Base-by-base conservation (phyloP, 2,329 filamentous ascomycete species). In the Hypoxylon sp. region DNA sequence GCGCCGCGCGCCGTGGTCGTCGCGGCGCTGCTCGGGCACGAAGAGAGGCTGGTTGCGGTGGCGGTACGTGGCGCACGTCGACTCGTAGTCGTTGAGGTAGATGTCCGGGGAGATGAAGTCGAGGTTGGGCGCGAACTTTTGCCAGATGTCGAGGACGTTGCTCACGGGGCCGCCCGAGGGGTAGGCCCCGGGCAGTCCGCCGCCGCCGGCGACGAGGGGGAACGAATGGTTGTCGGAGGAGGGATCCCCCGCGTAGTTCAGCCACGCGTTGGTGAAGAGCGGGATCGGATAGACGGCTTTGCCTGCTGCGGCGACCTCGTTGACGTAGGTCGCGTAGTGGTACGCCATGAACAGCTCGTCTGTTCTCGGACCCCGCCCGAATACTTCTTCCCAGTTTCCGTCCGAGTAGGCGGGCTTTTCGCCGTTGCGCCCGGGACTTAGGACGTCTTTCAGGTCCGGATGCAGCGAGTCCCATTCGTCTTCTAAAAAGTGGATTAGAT, bases 111-210 rank as follows among this genome's bases (percentile, higher is more conserved):
- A 51, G 28, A 39, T 19, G 39, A 58, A 52, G 26, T 52, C 48
- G 1, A 58, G 47, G 32, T 46, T 37, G 10, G 56, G 56, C 13
- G 56, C 56, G n/a, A 52, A 58, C 20, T 37, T 37, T 37, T 47
- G 56, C 56, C 56, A 58, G 19, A 58, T 47, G 30, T 58, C 39
- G 6, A 52, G 47, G 6, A 51, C 48, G 8, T 52, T 39, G 19
- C 28, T 46, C 15, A 58, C 47, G 20, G 48, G 56, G 6, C 47
- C 39, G 2, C 56, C 56, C 22, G 56, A 58, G 13, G 56, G 56
- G 34, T 52, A 52, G 19, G 37, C 48, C 1, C 39, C 56, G 28
- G 56, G 39, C 28, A 47, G 39, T 22, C 39, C n/a, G 10, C 56
- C 56, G 26, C 39, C 39, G 10, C 48, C 48, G 20, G 48, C 48